Evolutionary conservation across 1,284 basidiomycete species (phyloP), one percentile per base, ranked within the genome.

Genomic region (Vanrija sp.): DNA sequence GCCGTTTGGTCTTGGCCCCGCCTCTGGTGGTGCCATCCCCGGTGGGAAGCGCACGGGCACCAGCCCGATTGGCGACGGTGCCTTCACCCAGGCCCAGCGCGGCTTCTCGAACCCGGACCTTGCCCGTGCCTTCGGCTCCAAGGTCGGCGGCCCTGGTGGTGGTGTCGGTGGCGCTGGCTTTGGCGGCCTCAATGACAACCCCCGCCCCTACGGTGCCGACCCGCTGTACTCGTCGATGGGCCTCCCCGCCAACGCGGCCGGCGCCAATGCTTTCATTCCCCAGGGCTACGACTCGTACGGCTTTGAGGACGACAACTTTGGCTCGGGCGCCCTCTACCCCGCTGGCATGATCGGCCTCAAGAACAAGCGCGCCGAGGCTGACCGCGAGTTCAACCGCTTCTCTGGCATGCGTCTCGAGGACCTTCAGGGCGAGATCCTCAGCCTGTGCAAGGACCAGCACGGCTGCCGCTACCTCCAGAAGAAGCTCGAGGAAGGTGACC

Each of bases 381-480:
- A 97, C 75, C 85, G 92, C 43, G 85, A 90, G 80, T 91, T 94
- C 75, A 97, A 97, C 78, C 85, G 93, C 10, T 97, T 96, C 74
- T 85, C 93, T 23, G 90, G 92, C 24, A 95, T 92, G 42, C 86
- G 92, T 47, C 82, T 98, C 51, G 96, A 99, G 73, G 96, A 99
- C 69, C 80, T 99, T 43, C 85, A 88, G 64, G 95, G 95, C 59
- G 91, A 98, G 75, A 94, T 98, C 63, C 85, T 93, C 24, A 81
- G 84, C 15, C 78, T 98, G 25, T 98, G 94, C 84, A 98, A 98
- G 77, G 96, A 98, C 75, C 96, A 98, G 77, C 96, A 98, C 75
- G 96, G 96, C 3, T 99, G 96, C 73, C 85, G 96, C 37, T 99
- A 97, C 73, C 79, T 98, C 53, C 96, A 98, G 77, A 98, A 98